phyloP scores from a whole-genome alignment of 169 alveolate genomes.

The Miamiensis avidus region DNA sequence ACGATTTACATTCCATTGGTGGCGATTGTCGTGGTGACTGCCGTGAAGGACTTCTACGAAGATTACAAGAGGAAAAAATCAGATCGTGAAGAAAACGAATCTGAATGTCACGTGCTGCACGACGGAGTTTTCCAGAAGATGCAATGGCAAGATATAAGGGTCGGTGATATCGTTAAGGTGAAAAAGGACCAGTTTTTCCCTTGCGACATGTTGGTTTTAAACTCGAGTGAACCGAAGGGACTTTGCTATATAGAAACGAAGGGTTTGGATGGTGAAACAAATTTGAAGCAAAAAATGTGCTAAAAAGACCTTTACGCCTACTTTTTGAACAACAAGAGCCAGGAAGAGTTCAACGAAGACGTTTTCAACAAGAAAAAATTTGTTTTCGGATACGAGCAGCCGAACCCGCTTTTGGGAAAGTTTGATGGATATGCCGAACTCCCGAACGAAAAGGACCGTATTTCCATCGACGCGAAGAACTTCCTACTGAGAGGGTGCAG shows the following conservation, averaged over 20 bases:
- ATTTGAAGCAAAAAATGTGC: slow-evolving; percentile 32
- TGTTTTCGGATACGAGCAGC: slow-evolving; percentile 36
- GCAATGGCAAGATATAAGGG: slow-evolving; percentile 9
- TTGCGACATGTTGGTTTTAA: slow-evolving; percentile 25
- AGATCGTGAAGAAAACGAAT: slow-evolving; percentile 92
- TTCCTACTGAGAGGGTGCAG: slow-evolving; percentile 69
- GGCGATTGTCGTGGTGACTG: slow-evolving; percentile 92
- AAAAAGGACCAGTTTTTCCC: slow-evolving; percentile 29
- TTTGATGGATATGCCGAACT: slow-evolving; percentile 41
- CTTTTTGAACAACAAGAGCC: not conserved
- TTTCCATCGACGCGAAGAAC: slow-evolving; percentile 48
- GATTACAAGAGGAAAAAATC: slow-evolving; percentile 94
- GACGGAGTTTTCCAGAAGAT: not conserved
- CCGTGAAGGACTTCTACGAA: slow-evolving; percentile 96
- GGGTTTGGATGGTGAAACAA: slow-evolving; percentile 70
- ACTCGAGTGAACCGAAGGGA: slow-evolving; percentile 29
- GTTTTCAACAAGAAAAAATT: slow-evolving; percentile 1
- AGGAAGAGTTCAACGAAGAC: not conserved
- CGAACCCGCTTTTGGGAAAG: slow-evolving; percentile 39
- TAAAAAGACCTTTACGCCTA: not conserved
- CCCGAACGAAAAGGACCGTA: not conserved
- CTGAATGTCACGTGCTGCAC: not conserved
- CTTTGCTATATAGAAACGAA: slow-evolving; percentile 67
- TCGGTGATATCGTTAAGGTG: slow-evolving; percentile 27
- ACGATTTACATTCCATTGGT: slow-evolving; percentile 93